phyloP scores from a whole-genome alignment of 441 rosid genomes.

The Kokia cookei region DNA sequence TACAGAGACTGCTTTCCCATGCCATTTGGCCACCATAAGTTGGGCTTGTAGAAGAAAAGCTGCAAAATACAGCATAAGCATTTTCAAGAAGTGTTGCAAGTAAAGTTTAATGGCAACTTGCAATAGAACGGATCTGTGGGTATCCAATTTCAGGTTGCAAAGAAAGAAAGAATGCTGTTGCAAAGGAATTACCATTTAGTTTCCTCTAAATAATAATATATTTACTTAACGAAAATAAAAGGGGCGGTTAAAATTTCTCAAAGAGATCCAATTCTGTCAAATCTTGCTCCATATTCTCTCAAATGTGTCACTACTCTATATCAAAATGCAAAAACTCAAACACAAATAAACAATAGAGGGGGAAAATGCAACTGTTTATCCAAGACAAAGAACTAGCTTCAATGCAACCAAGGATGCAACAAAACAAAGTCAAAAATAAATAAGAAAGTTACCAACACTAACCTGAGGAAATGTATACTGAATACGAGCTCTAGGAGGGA shows the following conservation, averaged over 20 bases:
- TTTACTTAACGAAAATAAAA: not conserved
- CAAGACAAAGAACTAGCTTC: not conserved
- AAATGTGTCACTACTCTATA: not conserved
- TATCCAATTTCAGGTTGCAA: not conserved
- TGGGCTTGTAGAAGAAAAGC: constrained; percentile 94
- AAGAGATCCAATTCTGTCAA: not conserved
- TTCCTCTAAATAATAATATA: not conserved
- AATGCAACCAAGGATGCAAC: not conserved
- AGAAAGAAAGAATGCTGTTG: not conserved
- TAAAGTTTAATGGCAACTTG: not conserved
- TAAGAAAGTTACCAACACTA: constrained; percentile 17
- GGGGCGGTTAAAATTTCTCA: not conserved
- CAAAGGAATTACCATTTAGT: not conserved
- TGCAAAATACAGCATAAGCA: constrained; percentile 30
- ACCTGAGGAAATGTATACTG: constrained; percentile 79
- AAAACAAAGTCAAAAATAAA: constrained; percentile 1
- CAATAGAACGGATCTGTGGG: not conserved
- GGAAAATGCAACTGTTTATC: not conserved
- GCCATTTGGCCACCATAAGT: constrained; percentile 99
- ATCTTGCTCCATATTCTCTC: not conserved
- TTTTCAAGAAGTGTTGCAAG: constrained; percentile 7
- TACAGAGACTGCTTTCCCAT: constrained; percentile 96
- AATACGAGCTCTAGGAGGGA: constrained; percentile 54
- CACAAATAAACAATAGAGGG: not conserved
- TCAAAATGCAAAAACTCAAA: not conserved